Percentiles rank a stretch among this genome's conserved stretches.
These are phyloP conservation scores for Hyphopichia buzzinii DNA, from an alignment of 1,139 yeast genomes.

Conservation along the genomic window DNA sequence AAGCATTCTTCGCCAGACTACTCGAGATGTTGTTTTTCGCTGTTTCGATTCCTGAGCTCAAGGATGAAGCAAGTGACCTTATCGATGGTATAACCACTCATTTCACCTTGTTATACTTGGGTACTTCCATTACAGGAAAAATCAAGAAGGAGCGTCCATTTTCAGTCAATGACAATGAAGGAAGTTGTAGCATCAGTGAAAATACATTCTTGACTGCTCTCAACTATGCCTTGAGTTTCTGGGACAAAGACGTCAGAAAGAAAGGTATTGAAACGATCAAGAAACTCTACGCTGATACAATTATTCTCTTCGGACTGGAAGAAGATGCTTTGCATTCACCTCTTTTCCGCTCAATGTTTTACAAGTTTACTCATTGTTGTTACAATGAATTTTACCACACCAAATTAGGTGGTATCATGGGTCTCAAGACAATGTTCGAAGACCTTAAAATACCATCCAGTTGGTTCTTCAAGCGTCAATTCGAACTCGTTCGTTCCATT, in stretches of 20 bases:
- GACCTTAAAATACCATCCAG: slow-evolving; percentile 65
- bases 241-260: slow-evolving; percentile 65
- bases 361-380: slow-evolving; percentile 85
- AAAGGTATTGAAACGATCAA: slow-evolving; percentile 71
- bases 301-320: slow-evolving; percentile 61
- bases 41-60: slow-evolving; percentile 71
- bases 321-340: slow-evolving; percentile 72
- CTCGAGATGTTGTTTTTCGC: slow-evolving; percentile 73
- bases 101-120: slow-evolving; percentile 72
- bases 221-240: slow-evolving; percentile 76
- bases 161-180: slow-evolving; percentile 77
- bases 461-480: slow-evolving; percentile 77
- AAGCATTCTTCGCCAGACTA: slow-evolving; percentile 55
- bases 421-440: slow-evolving; percentile 69
- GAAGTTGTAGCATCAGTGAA: slow-evolving; percentile 67
- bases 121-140: slow-evolving; percentile 69
- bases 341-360: slow-evolving; percentile 71
- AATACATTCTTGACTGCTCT: slow-evolving; percentile 72
- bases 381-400: slow-evolving; percentile 84
- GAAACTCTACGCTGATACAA: slow-evolving; percentile 60
- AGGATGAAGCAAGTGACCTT: slow-evolving; percentile 61
- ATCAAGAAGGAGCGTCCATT: slow-evolving; percentile 70
- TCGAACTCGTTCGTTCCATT: slow-evolving; percentile 81
- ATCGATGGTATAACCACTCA: slow-evolving; percentile 74
- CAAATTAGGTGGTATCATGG: slow-evolving; percentile 87